Percentiles rank a stretch among this genome's conserved stretches.
Conservation (phyloP, 1,139 yeast genomes). For the Geotrichum carabidarum region DNA sequence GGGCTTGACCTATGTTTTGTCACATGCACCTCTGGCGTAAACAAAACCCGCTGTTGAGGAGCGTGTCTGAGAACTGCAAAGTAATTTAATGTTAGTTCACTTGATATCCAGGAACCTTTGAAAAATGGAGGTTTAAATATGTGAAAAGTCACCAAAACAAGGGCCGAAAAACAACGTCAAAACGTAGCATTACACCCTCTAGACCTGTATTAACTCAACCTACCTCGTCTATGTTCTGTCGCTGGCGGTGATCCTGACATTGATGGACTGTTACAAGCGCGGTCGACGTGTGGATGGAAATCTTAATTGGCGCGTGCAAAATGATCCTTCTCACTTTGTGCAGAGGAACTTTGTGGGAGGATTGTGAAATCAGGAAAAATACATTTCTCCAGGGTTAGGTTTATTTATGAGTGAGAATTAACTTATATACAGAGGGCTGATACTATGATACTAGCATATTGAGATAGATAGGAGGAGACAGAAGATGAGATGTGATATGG, state of each 20-base stretch:
- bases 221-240: constrained; percentile 5
- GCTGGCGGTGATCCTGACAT: constrained; percentile 6
- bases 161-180: background rate
- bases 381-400: background rate
- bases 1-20: constrained; percentile 19
- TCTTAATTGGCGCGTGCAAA: constrained; percentile 1
- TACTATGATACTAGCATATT: too few species aligned
- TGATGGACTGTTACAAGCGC: background rate
- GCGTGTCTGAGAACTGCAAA: constrained; percentile 19
- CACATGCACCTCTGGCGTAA: constrained; percentile 20
- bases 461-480: too few species aligned
- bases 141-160: background rate
- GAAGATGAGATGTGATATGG: too few species aligned
- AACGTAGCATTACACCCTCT: background rate
- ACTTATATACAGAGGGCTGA: too few species aligned
- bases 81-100: background rate
- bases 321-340: background rate
- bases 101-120: background rate
- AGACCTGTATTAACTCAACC: background rate
- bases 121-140: background rate
- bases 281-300: background rate
- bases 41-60: constrained; percentile 19
- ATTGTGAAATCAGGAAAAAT: background rate
- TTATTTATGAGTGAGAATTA: too few species aligned
- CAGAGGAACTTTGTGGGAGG: background rate